Evolutionary conservation across 306 rosid species (phyloP), one percentile per base, ranked within the genome.

Genomic region (Cucurbita argyrosperma): DNA sequence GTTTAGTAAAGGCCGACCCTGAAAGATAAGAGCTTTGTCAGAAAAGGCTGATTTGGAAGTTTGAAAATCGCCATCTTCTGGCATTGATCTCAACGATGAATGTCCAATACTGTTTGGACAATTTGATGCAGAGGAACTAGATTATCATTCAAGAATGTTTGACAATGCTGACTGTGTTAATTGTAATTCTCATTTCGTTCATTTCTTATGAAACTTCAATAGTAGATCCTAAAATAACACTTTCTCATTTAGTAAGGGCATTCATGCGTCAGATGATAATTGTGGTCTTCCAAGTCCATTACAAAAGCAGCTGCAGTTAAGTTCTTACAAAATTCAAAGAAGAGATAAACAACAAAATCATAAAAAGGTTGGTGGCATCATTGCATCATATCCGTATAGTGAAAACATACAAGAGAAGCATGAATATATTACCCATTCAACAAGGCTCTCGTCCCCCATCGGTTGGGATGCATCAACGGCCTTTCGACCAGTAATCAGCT

Each of bases 401-500:
- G 42, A 5, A 47, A 13, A 53, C 40, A 46, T 21, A 66, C n/a
- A 50, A 68, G 57, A 47, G 42, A 68, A 47, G 57, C 39, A 68
- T 7, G 37, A 49, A 19, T 13, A 71, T 58, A 53, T 80, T 90
- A 93, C 98, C 98, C 98, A 93, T 88, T 89, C 92, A 77, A 90
- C 97, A 72, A 93, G 83, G 84, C 90, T 87, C 83, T 90, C 96
- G 64, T 93, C 94, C 81, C 89, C 97, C 82, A 89, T 37, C 8
- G 97, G 90, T 76, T 89, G 98, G 42, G 96, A 87, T 71, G 82
- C 10, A 78, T 93, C 98, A 62, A 93, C 92, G 35, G 98, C 90
- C 82, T 87, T 93, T 75, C 96, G 79, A 72, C 98, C 98, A 8
- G 98, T 89, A 76, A 93, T 89, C 60, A 93, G 90, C 84, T 93